Percentiles rank a stretch among this genome's conserved stretches.
phyloP scores from a whole-genome alignment of 805 yeast species.

The Zygoascus flipseniorum region DNA sequence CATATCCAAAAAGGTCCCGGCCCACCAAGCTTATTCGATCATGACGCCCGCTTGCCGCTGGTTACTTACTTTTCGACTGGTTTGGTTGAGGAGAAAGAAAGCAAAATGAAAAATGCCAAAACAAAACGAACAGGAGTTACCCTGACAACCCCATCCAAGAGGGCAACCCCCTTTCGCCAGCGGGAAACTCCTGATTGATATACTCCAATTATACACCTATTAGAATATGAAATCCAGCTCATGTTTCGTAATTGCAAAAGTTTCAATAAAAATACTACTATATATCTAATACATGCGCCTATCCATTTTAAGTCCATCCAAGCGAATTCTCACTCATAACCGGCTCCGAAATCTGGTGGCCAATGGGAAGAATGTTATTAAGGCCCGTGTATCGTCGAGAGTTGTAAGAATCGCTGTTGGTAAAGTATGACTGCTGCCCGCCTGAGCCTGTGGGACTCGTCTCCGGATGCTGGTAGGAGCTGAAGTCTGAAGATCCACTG shows the following conservation, averaged over 20 bases:
- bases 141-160: no score
- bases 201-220: no score
- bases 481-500: constrained; percentile 10
- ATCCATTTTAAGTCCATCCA: constrained; percentile 28
- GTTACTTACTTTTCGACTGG: not conserved
- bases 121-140: not conserved
- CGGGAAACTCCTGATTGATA: no score
- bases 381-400: constrained; percentile 9
- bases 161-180: no score
- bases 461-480: not conserved
- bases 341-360: constrained; percentile 30
- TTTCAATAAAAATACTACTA: not conserved
- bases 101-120: not conserved
- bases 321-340: constrained; percentile 34
- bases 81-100: not conserved
- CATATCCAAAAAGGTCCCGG: not conserved
- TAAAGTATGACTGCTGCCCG: constrained; percentile 7
- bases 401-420: constrained; percentile 3
- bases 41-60: not conserved
- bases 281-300: not conserved
- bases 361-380: constrained; percentile 16
- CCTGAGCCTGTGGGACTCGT: constrained; percentile 5
- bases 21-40: not conserved
- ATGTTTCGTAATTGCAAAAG: not conserved
- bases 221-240: no score